Evolutionary conservation across 768 basidiomycete genomes (phyloP).

Genomic region (Rubroboletus satanas): DNA sequence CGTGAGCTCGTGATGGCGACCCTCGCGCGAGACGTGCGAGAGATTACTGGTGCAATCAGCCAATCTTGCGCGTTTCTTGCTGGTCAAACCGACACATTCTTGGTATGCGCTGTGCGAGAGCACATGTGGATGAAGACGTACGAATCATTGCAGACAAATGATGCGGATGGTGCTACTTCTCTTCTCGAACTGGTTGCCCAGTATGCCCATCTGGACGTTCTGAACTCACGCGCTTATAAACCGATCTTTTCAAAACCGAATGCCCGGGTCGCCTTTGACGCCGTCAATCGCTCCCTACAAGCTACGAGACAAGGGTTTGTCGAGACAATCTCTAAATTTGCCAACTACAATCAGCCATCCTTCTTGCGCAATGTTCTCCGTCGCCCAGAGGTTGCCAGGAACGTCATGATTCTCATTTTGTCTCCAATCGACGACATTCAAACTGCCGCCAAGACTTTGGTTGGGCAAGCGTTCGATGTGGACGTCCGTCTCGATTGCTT

Average conservation of each 20-base stretch:
- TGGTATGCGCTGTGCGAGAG: conserved; percentile 42
- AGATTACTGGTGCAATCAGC: conserved; percentile 30
- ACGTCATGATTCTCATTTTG: conserved; percentile 66
- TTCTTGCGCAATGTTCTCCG: conserved; percentile 53
- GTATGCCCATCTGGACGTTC: conserved; percentile 61
- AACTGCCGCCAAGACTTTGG: conserved; percentile 70
- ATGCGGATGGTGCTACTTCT: conserved; percentile 54
- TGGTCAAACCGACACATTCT: conserved; percentile 28
- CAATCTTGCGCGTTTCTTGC: conserved; percentile 35
- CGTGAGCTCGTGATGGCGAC: conserved; percentile 38
- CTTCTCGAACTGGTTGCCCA: conserved; percentile 57
- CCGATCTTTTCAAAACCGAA: conserved; percentile 32
- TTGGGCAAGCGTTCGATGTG: conserved; percentile 84
- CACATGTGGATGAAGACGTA: conserved; percentile 71
- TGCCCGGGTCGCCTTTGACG: conserved; percentile 39
- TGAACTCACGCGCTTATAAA: conserved; percentile 52
- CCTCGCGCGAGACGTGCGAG: conserved; percentile 33
- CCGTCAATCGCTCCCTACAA: conserved; percentile 59
- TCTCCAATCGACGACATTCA: conserved; percentile 79
- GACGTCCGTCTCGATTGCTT: conserved; percentile 88
- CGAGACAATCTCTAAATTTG: conserved; percentile 57
- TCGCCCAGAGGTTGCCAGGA: conserved; percentile 51
- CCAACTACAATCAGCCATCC: conserved; percentile 55
- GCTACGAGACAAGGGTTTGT: conserved; percentile 60
- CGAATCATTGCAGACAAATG: conserved; percentile 51